Evolutionary conservation across 1,284 basidiomycete species (phyloP).

Genomic region (Trichosporon sp.): DNA sequence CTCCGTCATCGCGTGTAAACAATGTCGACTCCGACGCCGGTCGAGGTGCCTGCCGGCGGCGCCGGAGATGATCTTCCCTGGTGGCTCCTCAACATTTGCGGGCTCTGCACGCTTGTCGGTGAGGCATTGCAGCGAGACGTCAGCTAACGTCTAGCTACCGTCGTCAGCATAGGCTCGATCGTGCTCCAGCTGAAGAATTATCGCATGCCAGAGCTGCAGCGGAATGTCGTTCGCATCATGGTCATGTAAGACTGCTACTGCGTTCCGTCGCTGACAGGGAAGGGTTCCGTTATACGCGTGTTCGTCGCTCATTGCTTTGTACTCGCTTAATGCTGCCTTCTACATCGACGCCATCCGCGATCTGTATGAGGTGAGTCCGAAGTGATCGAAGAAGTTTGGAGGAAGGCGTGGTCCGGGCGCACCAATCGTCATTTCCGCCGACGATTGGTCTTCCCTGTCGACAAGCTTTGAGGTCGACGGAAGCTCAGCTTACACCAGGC

Average conservation of each 20-base stretch:
- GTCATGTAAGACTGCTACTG: slow-evolving; percentile 58
- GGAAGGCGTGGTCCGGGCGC: neutral
- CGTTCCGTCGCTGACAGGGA: neutral
- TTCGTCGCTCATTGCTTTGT: slow-evolving; percentile 85
- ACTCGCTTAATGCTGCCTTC: slow-evolving; percentile 90
- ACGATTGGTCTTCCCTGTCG: neutral
- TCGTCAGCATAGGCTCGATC: slow-evolving; percentile 76
- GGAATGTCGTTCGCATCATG: slow-evolving; percentile 90
- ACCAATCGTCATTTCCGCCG: neutral
- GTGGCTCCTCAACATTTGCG: slow-evolving; percentile 43
- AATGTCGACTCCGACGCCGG: neutral
- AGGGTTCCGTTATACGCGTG: slow-evolving; percentile 85
- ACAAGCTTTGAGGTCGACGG: neutral
- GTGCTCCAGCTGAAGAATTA: slow-evolving; percentile 86
- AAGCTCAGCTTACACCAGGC: slow-evolving; percentile 58
- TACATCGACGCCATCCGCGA: slow-evolving; percentile 93
- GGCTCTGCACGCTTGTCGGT: slow-evolving; percentile 44
- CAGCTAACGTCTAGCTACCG: slow-evolving; percentile 54
- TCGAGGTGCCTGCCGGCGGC: slow-evolving; percentile 19
- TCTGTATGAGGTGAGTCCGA: slow-evolving; percentile 75
- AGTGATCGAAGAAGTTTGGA: neutral
- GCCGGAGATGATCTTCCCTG: slow-evolving; percentile 42
- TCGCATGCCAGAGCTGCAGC: slow-evolving; percentile 70
- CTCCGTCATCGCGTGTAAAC: neutral
- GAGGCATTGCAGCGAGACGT: slow-evolving; percentile 8